Base-by-base conservation (phyloP, 1,284 basidiomycete genomes). In the Ganoderma boninense region DNA sequence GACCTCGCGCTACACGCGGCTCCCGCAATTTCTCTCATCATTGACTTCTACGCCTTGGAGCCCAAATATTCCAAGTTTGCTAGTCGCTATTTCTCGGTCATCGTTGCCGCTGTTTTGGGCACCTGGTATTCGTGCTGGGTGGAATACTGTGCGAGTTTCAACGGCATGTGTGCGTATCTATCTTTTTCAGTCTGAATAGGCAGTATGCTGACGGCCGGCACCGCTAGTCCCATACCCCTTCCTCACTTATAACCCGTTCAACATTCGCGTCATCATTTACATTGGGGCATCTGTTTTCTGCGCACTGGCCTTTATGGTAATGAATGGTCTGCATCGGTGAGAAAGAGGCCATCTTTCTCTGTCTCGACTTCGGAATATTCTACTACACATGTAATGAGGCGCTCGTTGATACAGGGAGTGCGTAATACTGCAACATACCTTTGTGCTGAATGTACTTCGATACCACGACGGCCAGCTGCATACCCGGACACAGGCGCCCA, bases 151-250 rank as follows among this genome's bases (percentile, higher is more conserved):
- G 90, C 91, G 0, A 80, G 76, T 7, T 84, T 83, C 77, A 92
- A 91, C 68, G 88, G 87, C n/a, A 79, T 77, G 2, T 95, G 92
- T 93, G 74, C 81, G 91, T 86, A 1, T 66, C 71, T 8, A 29
- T 54, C 35, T 64, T 35, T 26, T 42, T 46, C 38, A 54, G 10
- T 54, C 43, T 42, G 6, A 52, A 43, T 52, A 6, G 46, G 29
- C 42, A 44, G 69, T 35, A 44, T 61, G 18, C 46, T 44, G 40
- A 69, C 46, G 35, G 69, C 43, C 2, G 49, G 8, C 23, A 26
- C 54, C 40, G 32, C 4, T 71, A 93, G 92, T 95, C 80, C 93
- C 94, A 23, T 95, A 95, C 80, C 94, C 94, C 0, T 95, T 95
- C 83, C 83, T 96, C 69, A 92, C 89, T 0, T 76, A 90, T 38